phyloP scores from a whole-genome alignment of 306 rosid species.

The cucumber (Cucumis sativus) region DNA sequence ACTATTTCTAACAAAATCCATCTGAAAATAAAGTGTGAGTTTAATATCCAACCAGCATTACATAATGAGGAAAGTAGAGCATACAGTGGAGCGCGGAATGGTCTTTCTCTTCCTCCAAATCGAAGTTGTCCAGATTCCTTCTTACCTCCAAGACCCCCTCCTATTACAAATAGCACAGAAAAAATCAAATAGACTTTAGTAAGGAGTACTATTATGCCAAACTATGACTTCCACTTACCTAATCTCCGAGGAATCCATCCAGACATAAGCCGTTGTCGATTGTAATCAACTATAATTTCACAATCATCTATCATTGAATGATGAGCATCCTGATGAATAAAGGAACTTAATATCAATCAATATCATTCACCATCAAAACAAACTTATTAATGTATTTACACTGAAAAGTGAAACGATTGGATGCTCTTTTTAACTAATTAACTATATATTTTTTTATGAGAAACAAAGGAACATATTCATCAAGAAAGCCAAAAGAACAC shows the following conservation, averaged over 20 bases:
- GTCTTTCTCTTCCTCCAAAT: slow-evolving; percentile 93
- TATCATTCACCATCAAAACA: background rate
- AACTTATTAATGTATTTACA: background rate
- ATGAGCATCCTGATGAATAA: slow-evolving; percentile 67
- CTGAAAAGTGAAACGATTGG: background rate
- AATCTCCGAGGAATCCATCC: slow-evolving; percentile 98
- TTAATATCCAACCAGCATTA: background rate
- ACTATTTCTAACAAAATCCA: background rate
- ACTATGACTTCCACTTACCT: slow-evolving; percentile 41
- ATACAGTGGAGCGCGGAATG: slow-evolving; percentile 88
- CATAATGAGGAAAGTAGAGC: slow-evolving; percentile 5
- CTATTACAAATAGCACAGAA: slow-evolving; percentile 20
- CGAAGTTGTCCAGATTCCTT: slow-evolving; percentile 98
- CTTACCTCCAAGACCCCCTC: slow-evolving; percentile 92
- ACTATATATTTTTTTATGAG: too few relatives aligned
- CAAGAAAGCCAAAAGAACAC: too few relatives aligned
- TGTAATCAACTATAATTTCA: slow-evolving; percentile 75
- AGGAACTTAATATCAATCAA: background rate
- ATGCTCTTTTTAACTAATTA: too few relatives aligned
- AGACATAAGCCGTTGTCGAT: slow-evolving; percentile 75
- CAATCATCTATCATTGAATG: slow-evolving; percentile 60
- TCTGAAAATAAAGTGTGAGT: background rate
- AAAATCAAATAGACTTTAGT: slow-evolving; percentile 4
- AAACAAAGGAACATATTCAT: too few relatives aligned
- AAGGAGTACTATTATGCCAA: background rate